Percentiles rank a stretch among this genome's conserved stretches.
These are phyloP conservation scores for Austroboletus niveus DNA, from an alignment of 1,284 basidiomycete genomes.

Conservation along the genomic window DNA sequence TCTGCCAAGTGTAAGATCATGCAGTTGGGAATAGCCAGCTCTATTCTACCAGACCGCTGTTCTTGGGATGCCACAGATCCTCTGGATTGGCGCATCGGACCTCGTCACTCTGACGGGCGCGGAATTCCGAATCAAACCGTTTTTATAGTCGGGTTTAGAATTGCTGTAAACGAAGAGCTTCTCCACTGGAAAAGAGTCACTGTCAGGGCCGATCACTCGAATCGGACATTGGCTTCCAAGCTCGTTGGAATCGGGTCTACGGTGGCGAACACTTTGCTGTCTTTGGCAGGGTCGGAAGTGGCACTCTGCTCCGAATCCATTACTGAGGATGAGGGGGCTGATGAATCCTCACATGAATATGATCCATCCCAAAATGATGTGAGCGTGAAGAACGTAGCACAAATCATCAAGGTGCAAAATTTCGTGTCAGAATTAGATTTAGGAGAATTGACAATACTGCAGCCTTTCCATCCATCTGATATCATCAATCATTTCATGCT, in stretches of 20 bases:
- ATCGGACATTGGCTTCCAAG: not conserved
- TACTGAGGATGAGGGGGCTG: too few relatives aligned
- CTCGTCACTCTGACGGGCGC: not conserved
- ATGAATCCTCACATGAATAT: too few relatives aligned
- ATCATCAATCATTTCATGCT: not conserved
- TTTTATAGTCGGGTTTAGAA: constrained; percentile 8
- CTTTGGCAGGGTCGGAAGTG: too few relatives aligned
- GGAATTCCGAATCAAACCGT: constrained; percentile 1
- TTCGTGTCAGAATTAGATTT: not conserved
- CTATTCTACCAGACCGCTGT: not conserved
- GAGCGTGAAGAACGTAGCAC: not conserved
- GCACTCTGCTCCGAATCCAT: too few relatives aligned
- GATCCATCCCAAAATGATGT: not conserved
- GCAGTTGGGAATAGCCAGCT: not conserved
- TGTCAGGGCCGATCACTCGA: not conserved
- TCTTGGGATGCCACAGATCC: not conserved
- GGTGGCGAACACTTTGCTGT: too few relatives aligned
- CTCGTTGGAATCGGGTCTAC: not conserved
- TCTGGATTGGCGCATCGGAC: constrained; percentile 2
- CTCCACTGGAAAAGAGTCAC: not conserved
- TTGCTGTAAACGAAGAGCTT: not conserved
- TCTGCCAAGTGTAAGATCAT: not conserved
- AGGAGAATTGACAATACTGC: not conserved
- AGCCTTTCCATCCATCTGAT: not conserved
- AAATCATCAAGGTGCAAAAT: not conserved